Percentiles rank a stretch among this genome's conserved stretches.
Evolutionary conservation across 2,329 filamentous ascomycete species (phyloP).

Genomic region (Fonsecaea nubica): DNA sequence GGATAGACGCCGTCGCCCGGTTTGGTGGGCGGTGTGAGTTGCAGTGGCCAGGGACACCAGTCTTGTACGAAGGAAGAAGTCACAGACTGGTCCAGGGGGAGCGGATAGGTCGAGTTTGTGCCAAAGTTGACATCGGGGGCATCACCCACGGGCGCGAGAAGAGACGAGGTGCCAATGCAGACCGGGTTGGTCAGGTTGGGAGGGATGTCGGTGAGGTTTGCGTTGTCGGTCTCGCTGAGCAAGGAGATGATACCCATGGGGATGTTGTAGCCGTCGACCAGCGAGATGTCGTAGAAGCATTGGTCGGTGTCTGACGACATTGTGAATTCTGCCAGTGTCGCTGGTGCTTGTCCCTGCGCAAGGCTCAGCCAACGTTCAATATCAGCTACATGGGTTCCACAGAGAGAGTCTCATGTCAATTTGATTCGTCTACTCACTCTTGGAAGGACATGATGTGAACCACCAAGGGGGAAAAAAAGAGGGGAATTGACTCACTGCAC

Average conservation of each 20-base stretch:
- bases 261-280: constrained; percentile 87
- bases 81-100: constrained; percentile 69
- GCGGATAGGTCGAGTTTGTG: constrained; percentile 69
- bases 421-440: too few relatives aligned
- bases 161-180: constrained; percentile 74
- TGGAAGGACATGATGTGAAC: too few relatives aligned
- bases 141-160: constrained; percentile 57
- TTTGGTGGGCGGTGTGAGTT: constrained; percentile 70
- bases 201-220: constrained; percentile 67
- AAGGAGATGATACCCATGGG: constrained; percentile 47
- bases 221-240: constrained; percentile 61
- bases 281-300: constrained; percentile 82
- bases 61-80: constrained; percentile 63
- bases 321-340: constrained; percentile 81
- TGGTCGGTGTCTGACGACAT: constrained; percentile 65
- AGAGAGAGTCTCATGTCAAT: too few relatives aligned
- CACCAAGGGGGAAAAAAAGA: neutral
- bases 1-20: constrained; percentile 79
- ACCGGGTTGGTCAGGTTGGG: constrained; percentile 78
- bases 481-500: constrained; percentile 62
- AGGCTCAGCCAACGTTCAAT: too few relatives aligned
- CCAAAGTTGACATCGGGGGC: constrained; percentile 65
- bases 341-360: constrained; percentile 70
- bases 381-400: too few relatives aligned
- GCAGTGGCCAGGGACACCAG: constrained; percentile 84